phyloP scores from a whole-genome alignment of 495 filamentous ascomycete species.

The Trichodelitschia bisporula region DNA sequence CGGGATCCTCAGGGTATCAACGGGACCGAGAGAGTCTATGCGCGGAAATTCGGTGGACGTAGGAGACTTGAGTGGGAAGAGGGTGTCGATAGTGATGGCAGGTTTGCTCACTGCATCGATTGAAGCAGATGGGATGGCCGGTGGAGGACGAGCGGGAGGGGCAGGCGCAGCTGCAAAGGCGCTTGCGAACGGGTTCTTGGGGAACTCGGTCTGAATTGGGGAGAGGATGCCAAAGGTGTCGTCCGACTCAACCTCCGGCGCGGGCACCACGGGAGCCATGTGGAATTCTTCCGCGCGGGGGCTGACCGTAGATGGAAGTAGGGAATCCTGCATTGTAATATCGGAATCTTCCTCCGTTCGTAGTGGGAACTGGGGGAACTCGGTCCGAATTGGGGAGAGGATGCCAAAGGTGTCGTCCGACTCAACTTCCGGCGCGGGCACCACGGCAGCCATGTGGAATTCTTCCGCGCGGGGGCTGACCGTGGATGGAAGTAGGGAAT shows the following conservation, averaged over 20 bases:
- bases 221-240: neutral
- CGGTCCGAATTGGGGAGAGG: neutral
- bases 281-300: neutral
- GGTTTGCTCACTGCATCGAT: slow-evolving; percentile 4
- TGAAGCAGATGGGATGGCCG: slow-evolving; percentile 5
- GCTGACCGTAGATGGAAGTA: no score
- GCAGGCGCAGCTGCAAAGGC: no score
- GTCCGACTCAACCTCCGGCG: neutral
- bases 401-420: neutral
- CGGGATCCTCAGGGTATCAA: slow-evolving; percentile 4
- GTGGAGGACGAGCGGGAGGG: slow-evolving; percentile 1
- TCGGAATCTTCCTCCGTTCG: neutral
- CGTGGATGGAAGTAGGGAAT: neutral
- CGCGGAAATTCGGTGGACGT: neutral
- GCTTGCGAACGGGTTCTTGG: neutral
- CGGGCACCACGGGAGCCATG: neutral
- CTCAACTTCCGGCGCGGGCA: neutral
- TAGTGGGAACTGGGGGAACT: neutral
- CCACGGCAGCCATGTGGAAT: neutral
- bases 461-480: neutral
- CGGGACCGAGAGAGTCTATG: neutral
- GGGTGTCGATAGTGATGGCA: neutral
- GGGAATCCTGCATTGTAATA: no score
- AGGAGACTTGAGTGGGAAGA: neutral
- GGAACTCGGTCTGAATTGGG: neutral